phyloP scores from a whole-genome alignment of 208 protist species.

The Balamuthia mandrillaris region DNA sequence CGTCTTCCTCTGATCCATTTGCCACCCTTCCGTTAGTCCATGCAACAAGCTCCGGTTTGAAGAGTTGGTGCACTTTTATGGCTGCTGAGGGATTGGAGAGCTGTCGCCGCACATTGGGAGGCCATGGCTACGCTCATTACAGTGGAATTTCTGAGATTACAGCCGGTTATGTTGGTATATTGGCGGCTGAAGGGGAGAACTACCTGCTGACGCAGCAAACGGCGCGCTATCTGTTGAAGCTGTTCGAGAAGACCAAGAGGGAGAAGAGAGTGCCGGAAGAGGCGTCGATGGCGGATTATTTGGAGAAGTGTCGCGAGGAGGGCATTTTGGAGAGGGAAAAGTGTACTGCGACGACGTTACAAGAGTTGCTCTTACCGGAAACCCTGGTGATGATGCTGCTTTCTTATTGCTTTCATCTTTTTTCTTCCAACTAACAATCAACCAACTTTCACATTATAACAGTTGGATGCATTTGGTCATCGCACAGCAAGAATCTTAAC shows the following conservation, averaged over 20 bases:
- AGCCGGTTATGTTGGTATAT: conserved; percentile 32
- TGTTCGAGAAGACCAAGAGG: conserved; percentile 39
- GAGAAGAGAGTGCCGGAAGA: no score
- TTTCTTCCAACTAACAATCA: no score
- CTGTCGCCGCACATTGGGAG: conserved; percentile 27
- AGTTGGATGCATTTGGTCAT: neutral
- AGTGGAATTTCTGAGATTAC: conserved; percentile 14
- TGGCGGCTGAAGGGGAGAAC: conserved; percentile 41
- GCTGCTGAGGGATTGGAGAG: conserved; percentile 38
- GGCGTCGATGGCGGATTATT: no score
- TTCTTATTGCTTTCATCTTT: no score
- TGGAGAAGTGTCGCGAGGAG: no score
- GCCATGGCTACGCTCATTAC: conserved; percentile 36
- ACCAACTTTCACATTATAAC: no score
- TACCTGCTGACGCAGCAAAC: conserved; percentile 46
- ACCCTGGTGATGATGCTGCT: no score
- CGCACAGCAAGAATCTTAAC: neutral
- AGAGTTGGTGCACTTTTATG: conserved; percentile 37
- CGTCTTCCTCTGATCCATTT: no score
- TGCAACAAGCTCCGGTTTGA: conserved; percentile 42
- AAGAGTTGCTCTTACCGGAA: no score
- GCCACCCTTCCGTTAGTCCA: conserved; percentile 15
- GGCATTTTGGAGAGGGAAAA: no score
- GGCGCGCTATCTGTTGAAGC: conserved; percentile 38
- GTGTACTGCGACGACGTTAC: no score